Conservation (phyloP, 257 asterid genomes). For the Phtheirospermum japonicum region DNA sequence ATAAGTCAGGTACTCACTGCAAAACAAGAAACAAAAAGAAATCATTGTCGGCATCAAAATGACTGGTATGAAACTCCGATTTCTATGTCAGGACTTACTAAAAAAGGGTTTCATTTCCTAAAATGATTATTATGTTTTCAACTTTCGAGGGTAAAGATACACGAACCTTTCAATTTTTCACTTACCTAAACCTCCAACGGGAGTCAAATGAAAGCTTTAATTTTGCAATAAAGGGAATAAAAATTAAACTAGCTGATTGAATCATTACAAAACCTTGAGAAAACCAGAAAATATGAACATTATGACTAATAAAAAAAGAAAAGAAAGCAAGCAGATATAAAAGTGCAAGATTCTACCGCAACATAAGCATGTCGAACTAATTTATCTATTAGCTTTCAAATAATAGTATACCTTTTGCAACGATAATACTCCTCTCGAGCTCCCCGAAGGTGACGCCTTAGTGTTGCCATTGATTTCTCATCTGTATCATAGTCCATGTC, state of each 20-base stretch:
- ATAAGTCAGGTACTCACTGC: slow-evolving; percentile 88
- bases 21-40: slow-evolving; percentile 33
- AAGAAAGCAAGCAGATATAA: neutral
- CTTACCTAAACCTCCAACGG: neutral
- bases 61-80: neutral
- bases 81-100: neutral
- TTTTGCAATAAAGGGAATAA: neutral
- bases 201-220: slow-evolving; percentile 10
- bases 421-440: slow-evolving; percentile 98
- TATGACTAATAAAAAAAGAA: neutral
- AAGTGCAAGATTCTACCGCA: neutral
- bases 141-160: neutral
- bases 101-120: slow-evolving; percentile 1
- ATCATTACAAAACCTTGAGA: slow-evolving; percentile 18
- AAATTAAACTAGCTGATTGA: neutral
- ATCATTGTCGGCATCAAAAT: slow-evolving; percentile 2
- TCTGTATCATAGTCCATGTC: slow-evolving; percentile 99
- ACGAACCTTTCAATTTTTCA: neutral
- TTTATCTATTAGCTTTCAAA: slow-evolving; percentile 24
- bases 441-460: slow-evolving; percentile 85
- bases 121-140: slow-evolving; percentile 3
- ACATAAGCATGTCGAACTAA: slow-evolving; percentile 10
- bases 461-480: slow-evolving; percentile 97
- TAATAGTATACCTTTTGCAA: slow-evolving; percentile 68
- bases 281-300: slow-evolving; percentile 7